phyloP scores from a whole-genome alignment of 805 yeast species.

The Zygosaccharomyces pseudorouxii region DNA sequence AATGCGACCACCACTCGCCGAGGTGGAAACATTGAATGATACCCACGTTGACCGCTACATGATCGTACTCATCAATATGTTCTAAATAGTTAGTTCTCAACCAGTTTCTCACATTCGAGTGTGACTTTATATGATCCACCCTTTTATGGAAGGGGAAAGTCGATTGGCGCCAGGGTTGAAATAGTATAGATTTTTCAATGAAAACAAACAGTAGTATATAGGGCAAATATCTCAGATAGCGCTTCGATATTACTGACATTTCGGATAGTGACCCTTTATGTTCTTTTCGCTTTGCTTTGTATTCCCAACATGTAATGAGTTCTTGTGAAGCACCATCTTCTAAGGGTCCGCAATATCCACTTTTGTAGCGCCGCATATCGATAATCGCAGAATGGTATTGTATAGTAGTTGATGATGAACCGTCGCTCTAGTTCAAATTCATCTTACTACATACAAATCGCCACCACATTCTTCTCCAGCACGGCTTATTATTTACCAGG shows the following conservation, averaged over 20 bases:
- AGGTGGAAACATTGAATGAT: constrained; percentile 20
- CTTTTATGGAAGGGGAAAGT: constrained; percentile 1
- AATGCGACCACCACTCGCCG: constrained; percentile 14
- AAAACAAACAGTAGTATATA: constrained; percentile 6
- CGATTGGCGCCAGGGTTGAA: constrained; percentile 1
- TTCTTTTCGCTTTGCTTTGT: not conserved
- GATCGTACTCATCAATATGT: constrained; percentile 1
- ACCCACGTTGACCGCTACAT: constrained; percentile 20
- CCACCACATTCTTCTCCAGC: not conserved
- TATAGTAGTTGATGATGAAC: not conserved
- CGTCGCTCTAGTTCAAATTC: not conserved
- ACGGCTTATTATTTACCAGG: constrained; percentile 11
- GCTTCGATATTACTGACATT: constrained; percentile 11
- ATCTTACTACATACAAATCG: not conserved
- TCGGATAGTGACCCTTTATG: not conserved
- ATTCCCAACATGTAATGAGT: not conserved
- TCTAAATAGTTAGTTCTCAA: constrained; percentile 5
- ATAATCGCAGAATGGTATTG: not conserved
- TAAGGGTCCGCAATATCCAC: not conserved
- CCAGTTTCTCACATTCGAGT: constrained; percentile 5
- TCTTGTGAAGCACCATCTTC: not conserved
- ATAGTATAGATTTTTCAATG: constrained; percentile 2
- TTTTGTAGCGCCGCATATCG: not conserved
- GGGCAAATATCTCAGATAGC: constrained; percentile 9
- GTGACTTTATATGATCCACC: constrained; percentile 1